Evolutionary conservation across 129 eudicot species (phyloP), one percentile per base, ranked within the genome.

Genomic region (Centaurea solstitialis): DNA sequence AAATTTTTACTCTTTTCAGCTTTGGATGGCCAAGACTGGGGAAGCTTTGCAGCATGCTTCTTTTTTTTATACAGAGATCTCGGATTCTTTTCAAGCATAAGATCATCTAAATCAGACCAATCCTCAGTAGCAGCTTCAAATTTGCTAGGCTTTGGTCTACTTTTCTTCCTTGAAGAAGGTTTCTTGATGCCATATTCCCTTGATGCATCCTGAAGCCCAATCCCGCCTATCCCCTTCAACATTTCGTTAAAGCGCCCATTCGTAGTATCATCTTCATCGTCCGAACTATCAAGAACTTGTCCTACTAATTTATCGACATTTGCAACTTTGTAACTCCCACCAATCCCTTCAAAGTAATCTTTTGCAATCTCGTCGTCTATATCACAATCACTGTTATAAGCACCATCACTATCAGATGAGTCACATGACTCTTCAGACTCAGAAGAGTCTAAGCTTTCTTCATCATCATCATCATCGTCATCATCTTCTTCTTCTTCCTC

Each of bases 291-390:
- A 82, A 82, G 77, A 75, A 69, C 65, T 69, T 74, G 87, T 66
- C 86, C 90, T 37, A 89, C 77, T 86, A 95, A 70, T 79, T 80
- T 78, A 87, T 89, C 89, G 80, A 88, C 85, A 81, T 95, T 84
- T 10, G 93, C 85, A 77, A 87, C 72, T 67, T 84, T 76, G 20
- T 79, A 83, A 73, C 71, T 78, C 61, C 99, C 91, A 65, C 99
- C 99, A 64, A 93, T 95, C 69, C 99, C 99, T 78, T 92, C 90
- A 85, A 89, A 89, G 62, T 95, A 95, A 87, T 95, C 99, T 70
- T 84, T 84, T 68, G 97, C 94, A 67, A 95, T 79, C 78, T 89
- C 98, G 7, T 95, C 98, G 72, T 93, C 92, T 57, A 95, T 69
- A 75, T 91, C 97, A 24, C 98, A 88, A 73, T 79, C 90, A 70